phyloP scores from a whole-genome alignment of 352 stramenopile species.

The Globisporangium nodosum region DNA sequence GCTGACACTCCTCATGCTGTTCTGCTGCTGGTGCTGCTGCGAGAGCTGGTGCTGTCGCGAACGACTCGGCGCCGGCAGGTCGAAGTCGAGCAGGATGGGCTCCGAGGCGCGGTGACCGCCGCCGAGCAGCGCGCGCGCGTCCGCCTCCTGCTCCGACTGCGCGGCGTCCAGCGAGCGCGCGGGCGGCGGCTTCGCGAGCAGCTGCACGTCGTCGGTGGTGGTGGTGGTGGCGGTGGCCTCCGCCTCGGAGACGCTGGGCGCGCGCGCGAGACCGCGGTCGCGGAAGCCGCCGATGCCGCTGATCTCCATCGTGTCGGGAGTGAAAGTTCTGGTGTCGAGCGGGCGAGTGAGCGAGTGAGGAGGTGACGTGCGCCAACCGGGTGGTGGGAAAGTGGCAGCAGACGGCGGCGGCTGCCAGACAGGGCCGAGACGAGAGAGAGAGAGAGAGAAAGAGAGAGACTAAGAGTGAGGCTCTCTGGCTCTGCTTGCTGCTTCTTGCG shows the following conservation, averaged over 20 bases:
- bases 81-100: constrained; percentile 13
- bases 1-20: not conserved
- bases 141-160: not conserved
- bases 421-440: no score
- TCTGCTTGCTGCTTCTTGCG: no score
- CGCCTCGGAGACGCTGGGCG: not conserved
- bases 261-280: not conserved
- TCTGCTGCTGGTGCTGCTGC: constrained; percentile 1
- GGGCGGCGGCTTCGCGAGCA: not conserved
- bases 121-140: not conserved
- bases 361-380: no score
- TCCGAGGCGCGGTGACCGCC: constrained; percentile 10
- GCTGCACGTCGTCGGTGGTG: not conserved
- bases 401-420: no score
- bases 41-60: not conserved
- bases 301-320: constrained; percentile 4
- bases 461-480: no score
- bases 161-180: constrained; percentile 3
- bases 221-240: not conserved
- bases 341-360: no score
- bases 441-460: no score
- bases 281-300: constrained; percentile 10
- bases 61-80: constrained; percentile 5
- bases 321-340: not conserved
- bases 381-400: no score